Base-by-base conservation (phyloP, 164 flowering plant genomes). In the Aristolochia contorta region DNA sequence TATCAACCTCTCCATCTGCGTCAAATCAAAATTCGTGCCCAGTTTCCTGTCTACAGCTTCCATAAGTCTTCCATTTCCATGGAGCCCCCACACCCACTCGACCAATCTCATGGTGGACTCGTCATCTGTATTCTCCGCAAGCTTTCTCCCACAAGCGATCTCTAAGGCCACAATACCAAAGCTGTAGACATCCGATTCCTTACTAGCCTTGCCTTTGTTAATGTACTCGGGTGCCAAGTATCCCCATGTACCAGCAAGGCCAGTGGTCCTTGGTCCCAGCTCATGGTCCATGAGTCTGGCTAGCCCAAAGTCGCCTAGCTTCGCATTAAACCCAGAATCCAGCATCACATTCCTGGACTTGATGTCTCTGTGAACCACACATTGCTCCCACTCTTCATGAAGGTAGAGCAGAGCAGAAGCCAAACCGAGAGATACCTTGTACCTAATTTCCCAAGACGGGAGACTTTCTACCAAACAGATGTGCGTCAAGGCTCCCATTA, bases 271-370 rank as follows among this genome's bases (percentile, higher is more conserved):
- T 8, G 49, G 8, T 6, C 47, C 65, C 9, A 37, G 58, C 50
- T 23, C 65, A 22, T 62, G 65, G 22, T 62, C 58, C 33, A 54
- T 20, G n/a, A 41, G 37, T 56, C 13, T 33, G 19, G 58, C 41
- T 21, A 62, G 24, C 19, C 58, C 58, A 21, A 62, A 62, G 12
- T 54, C 51, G 24, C 65, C 58, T 14, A 62, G 51, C 50, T 62
- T 61, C 8, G 66, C 66, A 47, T 63, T 63, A 46, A 63, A 63
- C 10, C 23, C 30, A 8, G 60, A 56, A 43, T 75, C 77, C 58
- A 78, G 67, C 85, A 81, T 79, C 14, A 81, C 72, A 56, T 81
- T 81, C 66, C 85, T 81, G 0, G 83, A 70, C 60, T 81, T 81
- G 47, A 81, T 79, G 45, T 78, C 83, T 60, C 86, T 72, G 20